phyloP scores from a whole-genome alignment of 441 rosid genomes.

The Adansonia rubrostipa region DNA sequence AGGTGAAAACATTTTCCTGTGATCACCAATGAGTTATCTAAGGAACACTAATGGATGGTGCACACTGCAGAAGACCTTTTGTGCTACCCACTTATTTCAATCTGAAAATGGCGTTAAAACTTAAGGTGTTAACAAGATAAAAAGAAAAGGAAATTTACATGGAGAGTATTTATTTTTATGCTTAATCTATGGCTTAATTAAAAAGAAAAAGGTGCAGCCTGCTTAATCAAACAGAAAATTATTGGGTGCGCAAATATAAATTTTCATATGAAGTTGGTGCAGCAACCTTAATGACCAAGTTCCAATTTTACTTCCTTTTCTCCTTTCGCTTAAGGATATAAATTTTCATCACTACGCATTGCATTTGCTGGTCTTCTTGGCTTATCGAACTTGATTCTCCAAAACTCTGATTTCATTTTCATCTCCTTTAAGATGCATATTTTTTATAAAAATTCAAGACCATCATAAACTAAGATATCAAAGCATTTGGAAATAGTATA shows the following conservation, averaged over 20 bases:
- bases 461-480: constrained; percentile 5
- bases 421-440: not conserved
- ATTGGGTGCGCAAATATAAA: not conserved
- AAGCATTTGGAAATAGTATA: not conserved
- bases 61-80: not conserved
- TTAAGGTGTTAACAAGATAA: not conserved
- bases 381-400: not conserved
- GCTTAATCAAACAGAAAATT: constrained; percentile 18
- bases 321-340: not conserved
- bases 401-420: not conserved
- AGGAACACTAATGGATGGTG: not conserved
- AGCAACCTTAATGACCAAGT: not conserved
- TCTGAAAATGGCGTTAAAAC: constrained; percentile 14
- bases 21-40: not conserved
- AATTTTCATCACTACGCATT: not conserved
- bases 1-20: not conserved
- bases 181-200: not conserved
- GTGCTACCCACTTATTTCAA: constrained; percentile 1
- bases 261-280: not conserved
- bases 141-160: not conserved
- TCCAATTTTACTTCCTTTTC: not conserved
- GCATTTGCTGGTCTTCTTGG: not conserved
- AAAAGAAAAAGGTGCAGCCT: not conserved
- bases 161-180: not conserved
- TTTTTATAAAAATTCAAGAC: not conserved